Evolutionary conservation across 2,329 filamentous ascomycete genomes (phyloP), one percentile per base, ranked within the genome.

Genomic region (Clarireedia homoeocarpa): DNA sequence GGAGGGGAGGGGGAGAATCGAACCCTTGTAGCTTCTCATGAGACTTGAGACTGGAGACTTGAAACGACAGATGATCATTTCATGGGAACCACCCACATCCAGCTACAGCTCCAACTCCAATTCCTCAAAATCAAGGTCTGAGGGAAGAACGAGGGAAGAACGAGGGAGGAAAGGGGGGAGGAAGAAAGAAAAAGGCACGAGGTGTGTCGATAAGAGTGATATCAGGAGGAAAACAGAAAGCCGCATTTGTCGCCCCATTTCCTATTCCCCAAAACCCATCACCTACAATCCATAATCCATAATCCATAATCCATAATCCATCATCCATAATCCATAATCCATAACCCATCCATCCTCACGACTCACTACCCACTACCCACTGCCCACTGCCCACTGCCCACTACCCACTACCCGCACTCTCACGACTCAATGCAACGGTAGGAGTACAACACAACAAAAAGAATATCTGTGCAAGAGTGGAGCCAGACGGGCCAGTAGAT

Each of bases 21-120:
- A 53, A 26, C 30, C 51, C 51, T 53, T 47, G 50, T 17, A 36
- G 30, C 36, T 20, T 20, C 20, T 20, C 20, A 20, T 20, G 20
- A 20, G 20, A 20, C 20, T 34, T 12, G 9, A 34, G 10, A 12
- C 30, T 34, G n/a, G 26, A 47, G 50, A 52, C 45, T 14, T 34
- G 17, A n/a, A 47, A 44, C 40, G 51, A 48, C 40, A 44, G 51
- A 48, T 53, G 51, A 53, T 53, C 51, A 53, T 20, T 47, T 44
- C 51, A 53, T 53, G 51, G 46, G 51, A 53, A 46, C 39, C 27
- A 20, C 26, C 48, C 39, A 14, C 23, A 6, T n/a, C 9, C 20
- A 3, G 20, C 20, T 20, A 20, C 20, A 20, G 20, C 20, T 20
- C 20, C 20, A 20, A 20, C 20, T 20, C 20, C 20, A 20, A 20